These are phyloP conservation scores for Trypanosoma mega DNA, from an alignment of 208 protist genomes.

Conservation along the genomic window DNA sequence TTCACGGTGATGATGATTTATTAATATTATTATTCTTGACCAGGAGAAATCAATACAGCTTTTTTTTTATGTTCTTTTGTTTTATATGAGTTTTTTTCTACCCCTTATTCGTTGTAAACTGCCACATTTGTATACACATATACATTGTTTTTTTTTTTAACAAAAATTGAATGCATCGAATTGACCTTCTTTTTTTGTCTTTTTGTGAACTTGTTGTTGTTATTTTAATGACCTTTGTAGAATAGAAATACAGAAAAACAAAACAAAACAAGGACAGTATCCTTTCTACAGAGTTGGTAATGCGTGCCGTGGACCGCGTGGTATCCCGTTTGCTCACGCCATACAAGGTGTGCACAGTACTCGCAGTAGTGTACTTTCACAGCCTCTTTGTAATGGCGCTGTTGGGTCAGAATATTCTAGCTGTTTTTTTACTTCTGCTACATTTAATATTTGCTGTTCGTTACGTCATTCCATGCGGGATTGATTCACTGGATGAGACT, in stretches of 20 bases:
- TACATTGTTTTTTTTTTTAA: conserved; percentile 8
- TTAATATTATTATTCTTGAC: no score
- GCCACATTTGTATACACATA: conserved; percentile 6
- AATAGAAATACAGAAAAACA: no score
- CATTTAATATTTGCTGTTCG: conserved; percentile 1
- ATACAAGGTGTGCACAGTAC: background rate
- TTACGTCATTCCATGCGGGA: background rate
- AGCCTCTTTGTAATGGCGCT: conserved; percentile 13
- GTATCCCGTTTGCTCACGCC: background rate
- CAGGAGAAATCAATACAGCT: no score
- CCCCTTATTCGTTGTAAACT: no score
- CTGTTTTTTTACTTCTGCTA: conserved; percentile 7
- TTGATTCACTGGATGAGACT: no score
- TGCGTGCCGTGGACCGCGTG: no score
- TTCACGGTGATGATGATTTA: no score
- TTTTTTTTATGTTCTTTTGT: no score
- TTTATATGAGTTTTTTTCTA: no score
- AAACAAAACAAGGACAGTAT: no score
- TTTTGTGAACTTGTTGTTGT: conserved; percentile 7
- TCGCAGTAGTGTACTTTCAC: conserved; percentile 8
- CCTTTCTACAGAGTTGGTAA: no score
- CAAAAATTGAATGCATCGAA: background rate
- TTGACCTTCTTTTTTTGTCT: background rate
- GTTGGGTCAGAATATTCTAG: conserved; percentile 16
- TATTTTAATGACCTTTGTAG: conserved; percentile 11